phyloP scores from a whole-genome alignment of 257 asterid genomes.

The Solanum clarkiae region DNA sequence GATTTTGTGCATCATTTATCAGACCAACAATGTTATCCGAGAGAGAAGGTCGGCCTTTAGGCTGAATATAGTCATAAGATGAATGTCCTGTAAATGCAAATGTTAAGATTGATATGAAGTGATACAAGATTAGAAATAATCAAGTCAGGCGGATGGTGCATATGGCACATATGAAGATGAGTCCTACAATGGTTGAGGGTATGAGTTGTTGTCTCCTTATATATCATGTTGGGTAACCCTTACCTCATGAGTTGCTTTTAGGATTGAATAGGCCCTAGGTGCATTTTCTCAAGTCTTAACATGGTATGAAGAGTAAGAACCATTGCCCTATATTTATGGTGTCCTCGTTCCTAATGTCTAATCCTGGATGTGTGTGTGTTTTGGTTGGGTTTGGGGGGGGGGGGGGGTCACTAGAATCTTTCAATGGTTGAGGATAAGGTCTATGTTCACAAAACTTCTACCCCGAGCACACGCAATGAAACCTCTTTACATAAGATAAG shows the following conservation, averaged over 20 bases:
- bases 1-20: not conserved
- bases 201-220: not conserved
- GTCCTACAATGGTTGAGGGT: not conserved
- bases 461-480: too few relatives aligned
- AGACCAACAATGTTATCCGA: not conserved
- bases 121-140: not conserved
- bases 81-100: not conserved
- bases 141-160: not conserved
- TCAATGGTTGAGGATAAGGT: not conserved
- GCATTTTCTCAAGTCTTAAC: not conserved
- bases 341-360: not conserved
- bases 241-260: not conserved
- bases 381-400: not conserved
- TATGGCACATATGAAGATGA: not conserved
- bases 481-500: not conserved
- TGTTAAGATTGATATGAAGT: not conserved
- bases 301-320: not conserved
- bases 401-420: not conserved
- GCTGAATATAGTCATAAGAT: not conserved
- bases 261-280: not conserved
- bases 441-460: too few relatives aligned
- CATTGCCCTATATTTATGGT: not conserved
- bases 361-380: not conserved
- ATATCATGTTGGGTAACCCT: not conserved
- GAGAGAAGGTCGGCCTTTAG: not conserved